Evolutionary conservation across 2,329 filamentous ascomycete species (phyloP), one percentile per base, ranked within the genome.

Genomic region (Penicillium sp.): DNA sequence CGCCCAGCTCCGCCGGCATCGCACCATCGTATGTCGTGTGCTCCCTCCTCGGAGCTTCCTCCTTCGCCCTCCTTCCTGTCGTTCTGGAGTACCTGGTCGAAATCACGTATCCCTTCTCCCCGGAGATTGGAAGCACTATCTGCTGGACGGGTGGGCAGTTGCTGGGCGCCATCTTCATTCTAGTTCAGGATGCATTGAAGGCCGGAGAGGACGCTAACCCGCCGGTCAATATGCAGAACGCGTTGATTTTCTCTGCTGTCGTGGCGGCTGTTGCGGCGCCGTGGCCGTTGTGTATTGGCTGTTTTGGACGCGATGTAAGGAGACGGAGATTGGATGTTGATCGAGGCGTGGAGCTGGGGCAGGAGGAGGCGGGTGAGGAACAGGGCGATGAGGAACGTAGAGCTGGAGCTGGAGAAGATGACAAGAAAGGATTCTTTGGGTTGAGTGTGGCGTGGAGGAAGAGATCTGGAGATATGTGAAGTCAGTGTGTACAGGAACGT

Each of bases 141-240:
- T 87, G 85, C 61, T 97, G 93, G 93, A 79, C 81, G 1, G 85
- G 85, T 6, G 91, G 93, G 0, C 91, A 97, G 72, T 69, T 96
- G 6, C 70, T 94, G 1, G 93, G 93, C 12, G 90, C 82, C 2
- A 70, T 90, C 26, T 95, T 96, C 63, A 86, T 96, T 61, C 72
- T 98, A 28, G 70, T 91, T 50, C 86, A 87, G 72, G 84, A 89
- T 65, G 87, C 84, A 17, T 74, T 97, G 40, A 74, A 74, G 59
- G 70, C 72, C 0, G 75, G 73, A 0, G 61, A 65, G 9, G 65
- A 71, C 15, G 81, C 73, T 0, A 60, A 69, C 32, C 87, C 85
- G 13, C 84, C 84, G 0, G 67, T 70, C 17, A 85, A 89, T 62
- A 90, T 95, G 86, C 79, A 77, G 59, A 75, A 77, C 21, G 81